These are phyloP conservation scores for Mediolabrus comicus DNA, from an alignment of 108 stramenopile genomes.

Conservation along the genomic window DNA sequence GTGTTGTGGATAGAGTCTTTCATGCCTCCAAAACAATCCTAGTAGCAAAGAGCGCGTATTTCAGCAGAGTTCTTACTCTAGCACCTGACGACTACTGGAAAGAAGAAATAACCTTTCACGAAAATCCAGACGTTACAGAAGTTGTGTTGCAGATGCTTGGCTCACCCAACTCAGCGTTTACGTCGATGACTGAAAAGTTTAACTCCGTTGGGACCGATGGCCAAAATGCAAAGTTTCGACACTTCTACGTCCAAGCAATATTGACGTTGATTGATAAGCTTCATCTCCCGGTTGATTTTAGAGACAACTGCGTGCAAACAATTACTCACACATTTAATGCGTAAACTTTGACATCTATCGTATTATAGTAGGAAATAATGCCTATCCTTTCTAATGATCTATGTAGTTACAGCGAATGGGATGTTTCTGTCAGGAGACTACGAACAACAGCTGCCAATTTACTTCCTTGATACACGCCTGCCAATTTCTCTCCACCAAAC, in stretches of 20 bases:
- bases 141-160: constrained; percentile 19
- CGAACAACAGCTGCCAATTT: constrained; percentile 51
- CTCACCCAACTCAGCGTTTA: constrained; percentile 16
- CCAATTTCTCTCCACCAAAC: constrained; percentile 59
- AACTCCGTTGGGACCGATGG: constrained; percentile 5
- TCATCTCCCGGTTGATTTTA: constrained; percentile 17
- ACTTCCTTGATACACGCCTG: constrained; percentile 61
- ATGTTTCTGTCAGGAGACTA: constrained; percentile 43
- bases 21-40: constrained; percentile 20
- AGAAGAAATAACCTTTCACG: not conserved
- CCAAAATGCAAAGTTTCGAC: constrained; percentile 24
- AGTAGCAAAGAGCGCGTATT: constrained; percentile 13
- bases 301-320: constrained; percentile 24
- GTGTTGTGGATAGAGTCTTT: not conserved
- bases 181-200: constrained; percentile 27
- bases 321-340: constrained; percentile 28
- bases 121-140: constrained; percentile 18
- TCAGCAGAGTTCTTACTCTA: constrained; percentile 2
- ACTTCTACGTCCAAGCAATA: constrained; percentile 22
- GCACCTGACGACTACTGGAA: constrained; percentile 12
- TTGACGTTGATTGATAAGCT: constrained; percentile 15
- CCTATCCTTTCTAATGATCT: not conserved
- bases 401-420: constrained; percentile 3
- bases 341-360: not conserved
- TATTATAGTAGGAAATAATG: not conserved